Base-by-base conservation (phyloP, 768 basidiomycete species). In the Suillus brevipes region DNA sequence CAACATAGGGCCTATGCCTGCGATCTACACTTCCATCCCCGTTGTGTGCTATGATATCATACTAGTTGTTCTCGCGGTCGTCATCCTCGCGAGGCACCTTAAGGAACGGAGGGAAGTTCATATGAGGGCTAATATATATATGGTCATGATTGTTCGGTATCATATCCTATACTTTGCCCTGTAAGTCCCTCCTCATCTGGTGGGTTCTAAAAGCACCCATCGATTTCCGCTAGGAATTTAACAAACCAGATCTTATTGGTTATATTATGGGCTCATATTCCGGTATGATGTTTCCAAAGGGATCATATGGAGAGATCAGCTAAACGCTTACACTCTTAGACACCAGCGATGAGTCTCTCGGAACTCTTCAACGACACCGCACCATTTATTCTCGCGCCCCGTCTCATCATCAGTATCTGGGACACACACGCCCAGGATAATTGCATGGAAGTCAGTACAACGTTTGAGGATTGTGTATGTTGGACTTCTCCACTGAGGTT, bases 321-420 rank as follows among this genome's bases (percentile, higher is more conserved):
- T 36, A 36, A 36, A 36, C 34, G 7, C 8, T 36, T 36, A 36
- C 34, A 36, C 34, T 36, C 34, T 36, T 36, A 36, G 34, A 36
- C 8, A 36, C 1, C 34, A 1, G 55, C n/a, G 5, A 38, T 40
- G 57, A 25, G 13, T 2, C 14, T 58, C n/a, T 25, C 57, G 6
- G 37, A 8, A 23, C 12, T 58, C 23, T 58, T 58, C 57, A 58
- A 4, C 2, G 23, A 40, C 25, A 58, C 57, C 3, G 37, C 37
- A 2, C 23, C 23, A 25, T 58, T 16, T 58, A 40, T 58, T 58
- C 37, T 58, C n/a, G 57, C 37, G 2, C 57, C 57, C 9, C 57
- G 57, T 40, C 37, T 58, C 23, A 40, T 58, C 37, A 58, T 58
- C 23, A 58, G 37, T 25, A 58, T 58, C 18, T 58, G 57, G 57